Evolutionary conservation across 345 rosid species (phyloP).

Genomic region (Mangifera indica): DNA sequence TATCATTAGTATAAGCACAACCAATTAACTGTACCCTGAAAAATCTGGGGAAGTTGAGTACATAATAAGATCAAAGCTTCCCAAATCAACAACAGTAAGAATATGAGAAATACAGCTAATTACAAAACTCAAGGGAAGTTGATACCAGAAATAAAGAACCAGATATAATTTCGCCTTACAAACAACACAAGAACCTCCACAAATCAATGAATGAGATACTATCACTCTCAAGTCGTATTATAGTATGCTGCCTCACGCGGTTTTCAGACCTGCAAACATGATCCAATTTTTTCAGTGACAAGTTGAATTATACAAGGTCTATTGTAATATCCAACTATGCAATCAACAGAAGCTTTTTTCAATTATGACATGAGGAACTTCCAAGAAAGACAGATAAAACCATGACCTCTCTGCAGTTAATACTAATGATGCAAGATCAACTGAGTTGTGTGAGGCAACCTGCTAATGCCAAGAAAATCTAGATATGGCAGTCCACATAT

Average conservation of each 20-base stretch:
- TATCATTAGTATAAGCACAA: slow-evolving; percentile 5
- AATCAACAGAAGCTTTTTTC: too few relatives aligned
- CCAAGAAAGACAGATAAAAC: too few relatives aligned
- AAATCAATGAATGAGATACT: not conserved
- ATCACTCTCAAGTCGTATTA: not conserved
- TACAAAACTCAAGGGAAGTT: slow-evolving; percentile 17
- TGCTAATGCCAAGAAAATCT: not conserved
- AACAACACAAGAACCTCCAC: not conserved
- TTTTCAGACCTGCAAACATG: slow-evolving; percentile 9
- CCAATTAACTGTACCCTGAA: not conserved
- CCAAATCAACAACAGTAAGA: not conserved
- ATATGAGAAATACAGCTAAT: not conserved
- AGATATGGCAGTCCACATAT: not conserved
- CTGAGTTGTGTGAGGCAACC: not conserved
- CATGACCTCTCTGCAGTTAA: too few relatives aligned
- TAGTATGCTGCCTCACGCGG: not conserved
- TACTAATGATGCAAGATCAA: too few relatives aligned
- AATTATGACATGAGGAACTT: too few relatives aligned
- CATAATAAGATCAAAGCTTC: not conserved
- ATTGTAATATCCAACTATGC: too few relatives aligned
- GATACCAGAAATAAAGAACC: not conserved
- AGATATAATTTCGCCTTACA: not conserved
- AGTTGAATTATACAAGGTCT: too few relatives aligned
- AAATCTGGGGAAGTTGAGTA: not conserved
- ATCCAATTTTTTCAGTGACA: not conserved